Evolutionary conservation across 208 protist genomes (phyloP).

Genomic region (Leishmania gerbilli): DNA sequence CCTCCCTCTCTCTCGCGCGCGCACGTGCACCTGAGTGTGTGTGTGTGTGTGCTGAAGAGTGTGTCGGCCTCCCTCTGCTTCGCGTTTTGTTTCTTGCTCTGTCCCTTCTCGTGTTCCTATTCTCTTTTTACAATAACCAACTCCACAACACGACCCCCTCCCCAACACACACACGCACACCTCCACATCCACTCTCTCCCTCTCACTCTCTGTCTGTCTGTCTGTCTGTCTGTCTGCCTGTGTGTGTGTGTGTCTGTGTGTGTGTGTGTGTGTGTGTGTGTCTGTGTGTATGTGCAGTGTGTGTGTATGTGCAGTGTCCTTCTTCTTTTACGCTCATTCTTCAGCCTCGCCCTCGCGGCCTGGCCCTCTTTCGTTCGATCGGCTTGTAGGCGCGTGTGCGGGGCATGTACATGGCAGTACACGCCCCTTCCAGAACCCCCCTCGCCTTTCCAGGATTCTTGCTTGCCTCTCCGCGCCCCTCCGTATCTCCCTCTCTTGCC

Average conservation of each 20-base stretch:
- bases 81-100: not conserved
- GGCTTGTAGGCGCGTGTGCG: too few relatives aligned
- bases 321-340: too few relatives aligned
- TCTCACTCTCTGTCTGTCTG: too few relatives aligned
- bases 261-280: too few relatives aligned
- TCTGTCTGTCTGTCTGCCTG: too few relatives aligned
- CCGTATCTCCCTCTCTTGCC: not conserved
- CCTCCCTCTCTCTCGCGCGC: not conserved
- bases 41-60: not conserved
- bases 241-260: too few relatives aligned
- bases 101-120: not conserved
- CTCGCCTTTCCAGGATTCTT: not conserved
- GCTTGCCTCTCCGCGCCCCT: too few relatives aligned
- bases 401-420: too few relatives aligned
- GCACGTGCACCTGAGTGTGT: not conserved
- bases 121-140: not conserved
- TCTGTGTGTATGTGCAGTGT: too few relatives aligned
- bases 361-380: too few relatives aligned
- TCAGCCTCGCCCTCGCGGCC: too few relatives aligned
- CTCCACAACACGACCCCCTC: not conserved
- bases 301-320: not conserved
- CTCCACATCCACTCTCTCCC: not conserved
- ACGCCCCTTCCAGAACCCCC: not conserved
- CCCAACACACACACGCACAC: not conserved
- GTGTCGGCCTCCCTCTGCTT: not conserved